Evolutionary conservation across 768 basidiomycete genomes (phyloP), one percentile per base, ranked within the genome.

Genomic region (Xanthoconium purpureum): DNA sequence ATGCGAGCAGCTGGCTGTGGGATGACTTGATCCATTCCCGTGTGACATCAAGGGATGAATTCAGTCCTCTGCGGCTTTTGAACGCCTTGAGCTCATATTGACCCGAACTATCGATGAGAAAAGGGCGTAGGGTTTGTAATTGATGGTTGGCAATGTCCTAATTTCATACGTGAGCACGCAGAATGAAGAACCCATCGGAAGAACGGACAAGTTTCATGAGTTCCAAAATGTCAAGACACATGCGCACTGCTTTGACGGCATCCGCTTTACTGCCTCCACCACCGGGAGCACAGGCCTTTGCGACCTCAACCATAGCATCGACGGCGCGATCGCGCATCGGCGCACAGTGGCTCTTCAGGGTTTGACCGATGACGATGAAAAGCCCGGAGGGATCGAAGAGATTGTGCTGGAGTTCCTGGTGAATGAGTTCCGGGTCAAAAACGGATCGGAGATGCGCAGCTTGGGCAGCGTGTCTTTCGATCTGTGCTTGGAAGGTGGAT

Each of bases 111-210:
- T 86, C 83, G 63, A 91, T 80, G 54, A 97, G 82, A 75, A 87
- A 92, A n/a, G 93, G 91, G 48, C 94, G 87, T n/a, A 95, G 79
- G 33, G 90, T 87, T 67, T 93, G 89, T 33, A 97, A 82, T 74
- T 96, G 94, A 74, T 96, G 94, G 70, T 97, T 97, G 29, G 94
- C 94, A 59, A 97, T 94, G 71, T 97, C 94, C 94, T 96, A 65
- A 40, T 2, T 66, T 29, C 30, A 58, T 59, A 59, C 57, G 62
- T 66, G 39, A 68, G 61, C 59, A 57, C 36, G 54, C 14, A 42
- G 47, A 58, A 58, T 12, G 60, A 55, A 47, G 59, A 45, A 54
- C 18, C 20, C 37, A 60, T 53, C 47, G 44, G 67, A 52, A 35
- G 57, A 42, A 82, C 90, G 66, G 66, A 91, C 94, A 66, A 97